Evolutionary conservation across 78 protist genomes (phyloP).

Genomic region (Protostelium mycophagum): DNA sequence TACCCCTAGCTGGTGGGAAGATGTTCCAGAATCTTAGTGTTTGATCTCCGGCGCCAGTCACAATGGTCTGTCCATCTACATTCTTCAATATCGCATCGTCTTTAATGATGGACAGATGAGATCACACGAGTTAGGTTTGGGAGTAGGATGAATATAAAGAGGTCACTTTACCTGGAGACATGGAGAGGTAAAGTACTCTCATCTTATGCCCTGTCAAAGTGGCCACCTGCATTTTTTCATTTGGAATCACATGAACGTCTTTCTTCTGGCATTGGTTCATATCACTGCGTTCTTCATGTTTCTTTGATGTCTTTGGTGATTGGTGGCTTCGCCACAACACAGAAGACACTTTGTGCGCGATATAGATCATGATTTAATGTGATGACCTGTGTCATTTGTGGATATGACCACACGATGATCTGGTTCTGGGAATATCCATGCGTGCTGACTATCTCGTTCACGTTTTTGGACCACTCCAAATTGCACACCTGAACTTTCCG

Average conservation of each 20-base stretch:
- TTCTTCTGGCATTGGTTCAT: too few species aligned
- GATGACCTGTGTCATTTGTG: slow-evolving; percentile 77
- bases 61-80: slow-evolving; percentile 83
- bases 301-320: neutral
- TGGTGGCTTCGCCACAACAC: too few species aligned
- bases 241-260: too few species aligned
- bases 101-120: too few species aligned
- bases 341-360: too few species aligned
- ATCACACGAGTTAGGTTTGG: too few species aligned
- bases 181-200: slow-evolving; percentile 94
- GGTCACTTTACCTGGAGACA: too few species aligned
- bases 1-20: slow-evolving; percentile 55
- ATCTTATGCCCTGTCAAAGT: slow-evolving; percentile 68
- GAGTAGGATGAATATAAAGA: slow-evolving; percentile 35
- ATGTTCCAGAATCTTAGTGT: slow-evolving; percentile 97
- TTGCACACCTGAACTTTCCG: slow-evolving; percentile 77
- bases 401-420: slow-evolving; percentile 94
- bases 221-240: too few species aligned
- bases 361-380: slow-evolving; percentile 83
- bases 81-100: too few species aligned
- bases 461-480: slow-evolving; percentile 84
- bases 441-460: slow-evolving; percentile 91
- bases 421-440: slow-evolving; percentile 98
- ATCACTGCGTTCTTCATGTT: too few species aligned
- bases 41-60: slow-evolving; percentile 98